phyloP scores from a whole-genome alignment of 805 yeast genomes.

The Yarrowia sp. region DNA sequence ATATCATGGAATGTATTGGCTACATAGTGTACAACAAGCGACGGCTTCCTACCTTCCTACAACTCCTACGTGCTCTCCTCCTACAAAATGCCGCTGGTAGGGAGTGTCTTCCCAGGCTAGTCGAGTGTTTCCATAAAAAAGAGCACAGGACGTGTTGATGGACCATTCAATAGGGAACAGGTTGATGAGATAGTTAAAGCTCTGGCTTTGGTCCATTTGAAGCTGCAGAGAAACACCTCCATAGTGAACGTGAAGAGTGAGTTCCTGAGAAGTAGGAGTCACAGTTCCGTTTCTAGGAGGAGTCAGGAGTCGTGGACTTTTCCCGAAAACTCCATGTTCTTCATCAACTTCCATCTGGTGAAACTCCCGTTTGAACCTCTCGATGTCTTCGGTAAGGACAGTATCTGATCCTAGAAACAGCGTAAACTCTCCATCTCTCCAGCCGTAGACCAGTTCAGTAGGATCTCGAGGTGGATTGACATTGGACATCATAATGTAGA shows the following conservation, averaged over 20 bases:
- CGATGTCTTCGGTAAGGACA: not conserved
- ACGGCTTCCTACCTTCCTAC: too few relatives aligned
- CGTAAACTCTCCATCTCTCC: not conserved
- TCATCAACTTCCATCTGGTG: not conserved
- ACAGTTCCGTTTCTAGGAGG: not conserved
- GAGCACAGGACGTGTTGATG: not conserved
- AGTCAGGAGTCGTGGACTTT: not conserved
- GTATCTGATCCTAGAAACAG: not conserved
- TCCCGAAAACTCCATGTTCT: not conserved
- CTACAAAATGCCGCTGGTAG: not conserved
- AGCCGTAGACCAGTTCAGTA: not conserved
- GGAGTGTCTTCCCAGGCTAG: not conserved
- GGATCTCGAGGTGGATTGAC: not conserved
- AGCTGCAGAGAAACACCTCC: not conserved
- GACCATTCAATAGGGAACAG: not conserved
- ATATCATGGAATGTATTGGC: too few relatives aligned
- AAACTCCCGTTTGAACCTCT: not conserved
- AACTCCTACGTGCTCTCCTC: constrained; percentile 4
- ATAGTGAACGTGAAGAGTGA: not conserved
- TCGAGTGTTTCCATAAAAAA: not conserved
- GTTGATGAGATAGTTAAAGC: not conserved
- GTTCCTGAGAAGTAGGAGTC: not conserved
- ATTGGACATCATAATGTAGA: constrained; percentile 11
- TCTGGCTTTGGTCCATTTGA: not conserved
- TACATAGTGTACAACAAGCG: too few relatives aligned